Percentiles rank a stretch among this genome's conserved stretches.
These are phyloP conservation scores for Xylariomycetidae sp. DNA, from an alignment of 2,329 filamentous ascomycete genomes.

Conservation along the genomic window DNA sequence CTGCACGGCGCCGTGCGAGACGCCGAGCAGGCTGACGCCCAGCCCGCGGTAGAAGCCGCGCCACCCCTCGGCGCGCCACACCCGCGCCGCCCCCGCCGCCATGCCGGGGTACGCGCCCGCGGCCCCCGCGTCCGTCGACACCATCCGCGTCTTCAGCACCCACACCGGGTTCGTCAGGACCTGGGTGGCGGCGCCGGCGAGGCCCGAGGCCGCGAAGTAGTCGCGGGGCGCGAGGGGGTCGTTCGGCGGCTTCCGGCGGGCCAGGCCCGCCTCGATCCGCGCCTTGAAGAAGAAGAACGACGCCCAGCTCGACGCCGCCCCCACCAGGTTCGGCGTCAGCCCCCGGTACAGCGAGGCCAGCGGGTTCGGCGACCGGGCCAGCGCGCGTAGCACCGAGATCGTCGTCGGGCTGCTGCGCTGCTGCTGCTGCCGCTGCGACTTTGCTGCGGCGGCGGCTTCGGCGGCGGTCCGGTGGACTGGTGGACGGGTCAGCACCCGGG, in stretches of 20 bases:
- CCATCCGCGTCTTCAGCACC: conserved; percentile 97
- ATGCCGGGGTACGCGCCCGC: conserved; percentile 79
- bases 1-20: conserved; percentile 88
- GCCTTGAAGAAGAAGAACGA: conserved; percentile 81
- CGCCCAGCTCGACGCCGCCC: conserved; percentile 86
- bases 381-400: conserved; percentile 44
- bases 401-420: conserved; percentile 39
- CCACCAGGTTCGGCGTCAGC: conserved; percentile 81
- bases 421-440: too few relatives aligned
- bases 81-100: conserved; percentile 58
- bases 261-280: conserved; percentile 42
- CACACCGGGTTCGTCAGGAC: conserved; percentile 90
- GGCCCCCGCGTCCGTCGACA: conserved; percentile 70
- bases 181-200: conserved; percentile 67
- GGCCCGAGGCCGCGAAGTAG: conserved; percentile 74
- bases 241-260: conserved; percentile 23
- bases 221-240: conserved; percentile 53
- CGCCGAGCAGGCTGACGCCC: conserved; percentile 74
- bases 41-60: conserved; percentile 84
- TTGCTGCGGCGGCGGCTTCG: neutral
- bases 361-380: conserved; percentile 46
- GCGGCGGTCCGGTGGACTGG: neutral
- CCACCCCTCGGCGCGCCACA: conserved; percentile 66
- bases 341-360: conserved; percentile 78
- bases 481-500: too few relatives aligned